Base-by-base conservation (phyloP, 148 eudicot species). In the Drosera capensis region DNA sequence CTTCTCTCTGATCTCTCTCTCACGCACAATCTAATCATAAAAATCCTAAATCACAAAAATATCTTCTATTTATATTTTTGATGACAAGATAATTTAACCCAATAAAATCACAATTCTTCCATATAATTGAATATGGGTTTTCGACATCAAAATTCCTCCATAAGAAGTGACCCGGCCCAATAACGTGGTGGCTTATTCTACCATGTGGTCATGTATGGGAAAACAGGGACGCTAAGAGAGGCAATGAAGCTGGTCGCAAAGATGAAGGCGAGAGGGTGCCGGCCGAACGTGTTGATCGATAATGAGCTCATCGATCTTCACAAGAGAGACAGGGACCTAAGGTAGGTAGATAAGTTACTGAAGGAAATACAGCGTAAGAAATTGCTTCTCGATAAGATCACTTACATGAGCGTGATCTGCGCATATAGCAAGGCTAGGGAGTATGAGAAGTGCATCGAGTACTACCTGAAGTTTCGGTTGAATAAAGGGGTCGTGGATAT, bases 161-260 rank as follows among this genome's bases (percentile, higher is more conserved):
- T n/a, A n/a, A n/a, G n/a, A n/a, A n/a, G n/a, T n/a, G n/a, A n/a
- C n/a, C n/a, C n/a, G n/a, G n/a, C n/a, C n/a, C n/a, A n/a, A n/a
- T n/a, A n/a, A n/a, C n/a, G 80, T 84, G 8, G 99, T 90, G 20
- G 99, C 99, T 0, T 85, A 90, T 56, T 90, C 95, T 1, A 90
- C 68, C 47, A 84, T 90, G 95, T 90, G 14, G 79, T 78, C 1
- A 79, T 82, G 74, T 90, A 90, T 45, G 77, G 80, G 2, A 90
- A 75, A 52, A 66, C 53, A 34, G 85, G 82, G 1, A 71, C 71
- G 43, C 45, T 59, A 5, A 63, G 71, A 6, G 95, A 90, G 30
- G 99, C 99, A 1, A 78, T 66, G 80, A 78, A 53, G 49, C 95
- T 90, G 2, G 58, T 90, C 7, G 99, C 88, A 0, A 73, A 74